Base-by-base conservation (phyloP, 108 stramenopile species). In the Aurantiochytrium sp. region DNA sequence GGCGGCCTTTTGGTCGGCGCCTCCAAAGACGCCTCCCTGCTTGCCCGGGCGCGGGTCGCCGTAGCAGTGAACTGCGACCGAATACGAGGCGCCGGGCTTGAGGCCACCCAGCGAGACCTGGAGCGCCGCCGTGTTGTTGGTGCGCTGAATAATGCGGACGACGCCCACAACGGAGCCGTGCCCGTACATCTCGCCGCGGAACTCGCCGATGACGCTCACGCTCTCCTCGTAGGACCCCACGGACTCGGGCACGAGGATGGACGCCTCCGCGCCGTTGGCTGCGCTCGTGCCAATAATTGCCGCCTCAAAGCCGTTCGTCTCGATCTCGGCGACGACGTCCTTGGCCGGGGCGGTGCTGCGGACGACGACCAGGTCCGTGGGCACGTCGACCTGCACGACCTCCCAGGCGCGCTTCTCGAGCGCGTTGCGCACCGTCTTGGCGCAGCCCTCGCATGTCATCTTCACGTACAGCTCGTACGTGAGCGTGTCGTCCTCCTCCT, bases 91-190 rank as follows among this genome's bases (percentile, higher is more conserved):
- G 39, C 45, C 73, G 17, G 73, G 36, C 42, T 48, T 48, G 45
- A 81, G 73, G 1, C 45, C 45, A 12, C 73, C 73, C 12, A 81
- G 73, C 12, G 73, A 48, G 45, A 48, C 42, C 24, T 81, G 73
- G 19, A 81, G 27, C 21, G 73, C 73, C n/a, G 73, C 73, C 21
- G 39, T 42, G n/a, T 41, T 81, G 42, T 41, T 48, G 73, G 39
- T 21, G n/a, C n/a, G 39, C 45, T 81, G 73, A 81, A 81, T 81
- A 24, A 81, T 81, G 42, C 73, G 73, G 30, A 81, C 73, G 19
- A 81, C 73, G n/a, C 73, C 73, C 21, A 48, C 24, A 24, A 81
- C 73, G 73, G 36, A 19, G 1, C 73, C 73, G 39, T 81, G 73
- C 27, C 73, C 73, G 30, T 48, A 81, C 12, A 19, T n/a, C 73